Evolutionary conservation across 495 filamentous ascomycete genomes (phyloP), one percentile per base, ranked within the genome.

Genomic region (Lepraria neglecta): DNA sequence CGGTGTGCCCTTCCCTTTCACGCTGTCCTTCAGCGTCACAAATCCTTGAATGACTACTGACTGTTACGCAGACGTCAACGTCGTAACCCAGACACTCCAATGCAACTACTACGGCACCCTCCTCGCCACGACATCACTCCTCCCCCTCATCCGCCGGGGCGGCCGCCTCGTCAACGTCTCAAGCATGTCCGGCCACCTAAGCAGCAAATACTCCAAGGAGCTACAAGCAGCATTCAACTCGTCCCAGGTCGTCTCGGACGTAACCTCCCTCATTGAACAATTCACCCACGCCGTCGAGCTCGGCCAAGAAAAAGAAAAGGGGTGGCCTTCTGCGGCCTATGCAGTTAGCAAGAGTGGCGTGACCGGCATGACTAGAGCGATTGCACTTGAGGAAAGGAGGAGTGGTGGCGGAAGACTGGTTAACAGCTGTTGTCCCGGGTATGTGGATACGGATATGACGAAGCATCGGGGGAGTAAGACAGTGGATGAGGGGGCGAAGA

Each of bases 351-450:
- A 81, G 64, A 73, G 74, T 14, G 78, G 78, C 1, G 64, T 74
- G 38, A 78, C 70, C 31, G 77, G 71, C 1, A 69, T 71, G 60
- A 80, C 77, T 24, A 74, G 68, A 59, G 75, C 65, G 0, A 33
- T 79, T 17, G 78, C 76, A 42, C 10, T 19, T 33, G 68, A 76
- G 52, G 73, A 74, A 66, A 65, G 51, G 57, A 53, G 63, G 63
- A 67, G 64, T 54, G 69, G 67, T 5, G 65, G 68, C 2, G 68
- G 65, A 9, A 65, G 77, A 14, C 62, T 80, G 63, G 66, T 82
- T n/a, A 81, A 82, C 64, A 68, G 70, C 19, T 82, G 78, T 64
- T 82, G 79, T 72, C 80, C 79, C 0, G 79, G 79, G 9, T 80
- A 69, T 63, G 79, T 81, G 24, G 68, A 69, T 43, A 81, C 79